A percentile compares a stretch with the other conserved stretches of the same genome.
Evolutionary conservation across 306 rosid species (phyloP).

Genomic region (Lotus japonicus): DNA sequence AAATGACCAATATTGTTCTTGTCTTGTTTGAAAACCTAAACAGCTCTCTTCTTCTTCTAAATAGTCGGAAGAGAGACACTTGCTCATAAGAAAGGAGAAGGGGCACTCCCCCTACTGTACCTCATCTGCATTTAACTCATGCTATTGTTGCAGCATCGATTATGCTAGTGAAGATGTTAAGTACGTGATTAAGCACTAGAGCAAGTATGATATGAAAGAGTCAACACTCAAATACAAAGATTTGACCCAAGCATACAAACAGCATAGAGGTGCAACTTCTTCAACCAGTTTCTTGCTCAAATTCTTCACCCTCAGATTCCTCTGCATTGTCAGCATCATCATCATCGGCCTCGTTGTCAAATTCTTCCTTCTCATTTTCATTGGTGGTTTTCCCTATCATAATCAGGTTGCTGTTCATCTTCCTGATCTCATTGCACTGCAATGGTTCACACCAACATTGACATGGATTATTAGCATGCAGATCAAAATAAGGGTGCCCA

Average conservation of each 20-base stretch:
- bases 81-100: background rate
- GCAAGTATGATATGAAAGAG: background rate
- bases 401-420: conserved; percentile 53
- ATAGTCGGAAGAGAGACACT: background rate
- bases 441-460: conserved; percentile 6
- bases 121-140: background rate
- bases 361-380: conserved; percentile 78
- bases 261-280: conserved; percentile 4
- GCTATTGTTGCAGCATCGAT: too few relatives aligned
- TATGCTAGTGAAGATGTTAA: background rate
- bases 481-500: background rate
- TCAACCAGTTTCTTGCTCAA: conserved; percentile 92
- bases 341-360: conserved; percentile 54
- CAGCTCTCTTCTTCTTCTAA: background rate
- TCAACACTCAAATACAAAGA: background rate
- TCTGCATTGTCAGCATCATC: conserved; percentile 76
- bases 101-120: too few relatives aligned
- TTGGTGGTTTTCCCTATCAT: conserved; percentile 62
- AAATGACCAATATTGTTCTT: background rate
- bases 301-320: conserved; percentile 88
- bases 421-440: conserved; percentile 83
- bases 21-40: background rate
- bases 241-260: background rate
- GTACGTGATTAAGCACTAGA: background rate
- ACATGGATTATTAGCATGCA: background rate